Evolutionary conservation across 2,329 filamentous ascomycete genomes (phyloP).

Genomic region (Geosmithia morbida): DNA sequence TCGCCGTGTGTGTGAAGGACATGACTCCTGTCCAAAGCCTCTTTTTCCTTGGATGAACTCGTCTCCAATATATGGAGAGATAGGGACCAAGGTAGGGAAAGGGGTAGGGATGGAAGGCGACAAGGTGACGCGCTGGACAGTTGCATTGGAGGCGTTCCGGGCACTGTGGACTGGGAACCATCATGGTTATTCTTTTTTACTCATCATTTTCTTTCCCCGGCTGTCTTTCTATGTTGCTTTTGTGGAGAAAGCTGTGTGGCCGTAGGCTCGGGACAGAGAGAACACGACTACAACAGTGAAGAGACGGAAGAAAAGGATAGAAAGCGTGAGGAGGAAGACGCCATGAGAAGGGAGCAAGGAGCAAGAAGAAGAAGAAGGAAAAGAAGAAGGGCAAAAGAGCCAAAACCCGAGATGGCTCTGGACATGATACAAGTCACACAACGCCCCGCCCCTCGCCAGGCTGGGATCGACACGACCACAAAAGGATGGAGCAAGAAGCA

Average conservation of each 20-base stretch:
- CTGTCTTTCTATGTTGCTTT: not conserved
- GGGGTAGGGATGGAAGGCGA: conserved; percentile 1
- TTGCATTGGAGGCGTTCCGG: conserved; percentile 28
- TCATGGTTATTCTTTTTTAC: conserved; percentile 11
- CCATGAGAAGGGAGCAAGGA: not conserved
- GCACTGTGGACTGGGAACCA: conserved; percentile 16
- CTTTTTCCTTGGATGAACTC: not conserved
- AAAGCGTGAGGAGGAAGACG: not conserved
- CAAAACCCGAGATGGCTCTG: not conserved
- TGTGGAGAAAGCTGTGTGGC: not conserved
- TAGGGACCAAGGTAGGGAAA: conserved; percentile 8
- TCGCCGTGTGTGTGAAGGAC: not conserved
- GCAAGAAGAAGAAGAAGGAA: not conserved
- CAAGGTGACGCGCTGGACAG: conserved; percentile 13
- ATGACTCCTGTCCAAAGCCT: no score
- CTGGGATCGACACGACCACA: not conserved
- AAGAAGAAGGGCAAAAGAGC: not conserved
- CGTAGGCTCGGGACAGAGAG: not conserved
- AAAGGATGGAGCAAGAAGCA: not conserved
- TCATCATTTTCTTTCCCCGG: not conserved
- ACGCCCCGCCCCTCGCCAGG: not conserved
- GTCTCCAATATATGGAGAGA: conserved; percentile 9
- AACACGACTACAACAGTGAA: not conserved
- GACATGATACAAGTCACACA: not conserved
- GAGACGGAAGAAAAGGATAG: not conserved